A percentile compares a stretch with the other conserved stretches of the same genome.
These are phyloP conservation scores for Nicotiana rustica DNA, from an alignment of 305 asterid genomes.

Conservation along the genomic window DNA sequence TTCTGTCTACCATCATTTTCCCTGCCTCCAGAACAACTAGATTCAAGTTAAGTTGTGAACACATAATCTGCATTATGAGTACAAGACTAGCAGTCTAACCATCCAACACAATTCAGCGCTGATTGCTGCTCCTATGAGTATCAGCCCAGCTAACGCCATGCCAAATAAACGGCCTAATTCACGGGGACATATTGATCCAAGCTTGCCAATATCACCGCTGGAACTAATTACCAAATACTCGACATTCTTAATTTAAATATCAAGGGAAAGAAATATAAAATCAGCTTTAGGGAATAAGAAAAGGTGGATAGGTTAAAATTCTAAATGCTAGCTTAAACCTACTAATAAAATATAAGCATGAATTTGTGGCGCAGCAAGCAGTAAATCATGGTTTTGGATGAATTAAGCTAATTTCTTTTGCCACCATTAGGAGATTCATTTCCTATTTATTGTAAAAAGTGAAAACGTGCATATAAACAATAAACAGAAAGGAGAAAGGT, in stretches of 20 bases:
- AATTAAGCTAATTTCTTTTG: neutral
- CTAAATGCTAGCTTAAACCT: neutral
- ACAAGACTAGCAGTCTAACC: neutral
- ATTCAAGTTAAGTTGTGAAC: neutral
- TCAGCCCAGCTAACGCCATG: neutral
- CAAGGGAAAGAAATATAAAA: neutral
- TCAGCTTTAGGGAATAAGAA: neutral
- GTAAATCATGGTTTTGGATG: neutral
- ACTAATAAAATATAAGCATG: constrained; percentile 1
- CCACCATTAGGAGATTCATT: no score
- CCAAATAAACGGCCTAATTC: neutral
- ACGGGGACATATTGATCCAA: neutral
- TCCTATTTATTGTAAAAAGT: no score
- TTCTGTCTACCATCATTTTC: neutral
- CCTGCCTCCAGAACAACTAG: neutral
- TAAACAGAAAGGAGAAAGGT: neutral
- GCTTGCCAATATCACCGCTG: neutral
- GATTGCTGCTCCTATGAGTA: neutral
- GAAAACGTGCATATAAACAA: neutral
- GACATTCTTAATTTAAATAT: neutral
- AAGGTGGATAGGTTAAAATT: neutral
- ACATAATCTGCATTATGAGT: neutral
- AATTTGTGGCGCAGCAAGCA: neutral
- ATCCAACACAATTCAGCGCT: no score
- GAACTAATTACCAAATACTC: neutral